These are phyloP conservation scores for Prunus campanulata DNA, from an alignment of 306 rosid species.

Conservation along the genomic window DNA sequence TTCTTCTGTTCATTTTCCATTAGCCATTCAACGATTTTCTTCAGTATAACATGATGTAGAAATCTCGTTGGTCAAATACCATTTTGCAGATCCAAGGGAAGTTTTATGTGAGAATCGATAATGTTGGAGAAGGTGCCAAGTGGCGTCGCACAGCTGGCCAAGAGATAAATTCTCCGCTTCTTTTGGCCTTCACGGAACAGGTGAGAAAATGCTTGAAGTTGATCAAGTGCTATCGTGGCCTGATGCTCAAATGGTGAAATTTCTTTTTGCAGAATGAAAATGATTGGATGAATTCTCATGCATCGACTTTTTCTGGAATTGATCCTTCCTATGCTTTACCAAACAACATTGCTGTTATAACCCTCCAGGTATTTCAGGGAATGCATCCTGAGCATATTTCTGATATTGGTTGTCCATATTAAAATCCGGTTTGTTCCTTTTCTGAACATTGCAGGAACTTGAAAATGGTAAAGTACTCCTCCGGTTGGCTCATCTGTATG, in stretches of 20 bases:
- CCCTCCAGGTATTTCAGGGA: slow-evolving; percentile 57
- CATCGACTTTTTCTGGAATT: slow-evolving; percentile 58
- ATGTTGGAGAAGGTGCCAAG: slow-evolving; percentile 73
- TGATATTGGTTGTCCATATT: not conserved
- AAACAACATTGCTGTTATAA: slow-evolving; percentile 64
- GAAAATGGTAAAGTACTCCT: slow-evolving; percentile 71
- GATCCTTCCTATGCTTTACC: slow-evolving; percentile 71
- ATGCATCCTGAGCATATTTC: not conserved
- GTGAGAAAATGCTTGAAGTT: slow-evolving; percentile 28
- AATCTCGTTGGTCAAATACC: not conserved
- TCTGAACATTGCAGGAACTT: slow-evolving; percentile 59
- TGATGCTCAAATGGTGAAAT: slow-evolving; percentile 3
- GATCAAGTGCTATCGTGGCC: not conserved
- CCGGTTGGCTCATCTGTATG: slow-evolving; percentile 78
- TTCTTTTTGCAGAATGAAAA: slow-evolving; percentile 53
- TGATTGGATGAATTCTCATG: slow-evolving; percentile 61
- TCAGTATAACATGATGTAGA: not conserved
- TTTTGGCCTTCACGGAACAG: slow-evolving; percentile 74
- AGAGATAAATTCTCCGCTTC: slow-evolving; percentile 74
- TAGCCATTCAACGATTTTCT: not conserved
- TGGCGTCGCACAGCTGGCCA: slow-evolving; percentile 94
- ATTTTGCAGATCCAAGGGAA: slow-evolving; percentile 66
- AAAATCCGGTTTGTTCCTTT: slow-evolving; percentile 10
- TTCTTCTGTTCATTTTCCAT: not conserved
- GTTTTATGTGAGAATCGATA: slow-evolving; percentile 68